Evolutionary conservation across 805 yeast species (phyloP), one percentile per base, ranked within the genome.

Genomic region (Candida broadrunensis): DNA sequence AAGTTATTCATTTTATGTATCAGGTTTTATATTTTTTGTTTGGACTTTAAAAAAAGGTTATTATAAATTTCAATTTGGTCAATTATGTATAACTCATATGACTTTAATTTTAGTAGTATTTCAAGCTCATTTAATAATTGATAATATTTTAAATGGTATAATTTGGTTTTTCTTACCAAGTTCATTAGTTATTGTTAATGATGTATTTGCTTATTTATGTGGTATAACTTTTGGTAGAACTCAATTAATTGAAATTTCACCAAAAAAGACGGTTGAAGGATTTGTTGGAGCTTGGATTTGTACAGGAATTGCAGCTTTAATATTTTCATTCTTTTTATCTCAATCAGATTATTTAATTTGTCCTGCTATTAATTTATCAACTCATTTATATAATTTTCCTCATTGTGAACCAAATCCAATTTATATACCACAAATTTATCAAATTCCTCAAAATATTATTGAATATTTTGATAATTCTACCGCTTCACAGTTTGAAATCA

Each of bases 201-300:
- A 93, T 60, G 89, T 91, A 39, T 90, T 88, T 73, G 99, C 99
- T 19, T 93, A 93, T 60, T 72, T 93, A 36, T 93, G 98, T 67
- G 99, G 99, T 35, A 93, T 93, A 50, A 87, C 98, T 2, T 88
- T 93, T 67, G 99, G 99, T 41, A 80, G 75, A 47, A 91, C 97
- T 29, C 96, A 88, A 57, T 78, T 93, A 55, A 88, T 93, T 52
- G 88, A 85, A 38, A 88, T 93, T 48, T 88, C 97, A 11, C 99
- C 99, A 42, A 93, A 93, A 65, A 93, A 93, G 67, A 93, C 99
- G 3, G 89, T 91, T 27, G 99, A 93, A 68, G 99, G 99, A 2
- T 93, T 93, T 56, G 67, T 91, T 37, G 99, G 99, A 38, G 99
- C 98, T 14, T 93, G 99, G 99, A 64, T 88, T 36, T 91, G 93